Conservation (phyloP, 2,329 filamentous ascomycete species). For the Penicillium sp. region DNA sequence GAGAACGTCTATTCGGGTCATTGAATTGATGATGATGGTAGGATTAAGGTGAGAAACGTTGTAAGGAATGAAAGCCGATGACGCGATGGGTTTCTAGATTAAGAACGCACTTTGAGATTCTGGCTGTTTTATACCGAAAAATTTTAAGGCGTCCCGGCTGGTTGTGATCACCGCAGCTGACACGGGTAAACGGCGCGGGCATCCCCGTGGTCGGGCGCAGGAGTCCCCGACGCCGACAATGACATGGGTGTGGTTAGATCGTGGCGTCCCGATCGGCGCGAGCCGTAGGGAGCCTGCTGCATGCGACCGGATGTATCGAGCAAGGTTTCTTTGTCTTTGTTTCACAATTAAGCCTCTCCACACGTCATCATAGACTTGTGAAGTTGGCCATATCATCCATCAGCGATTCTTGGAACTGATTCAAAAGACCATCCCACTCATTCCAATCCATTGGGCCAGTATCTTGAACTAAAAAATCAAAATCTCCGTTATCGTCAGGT, state of each 20-base stretch:
- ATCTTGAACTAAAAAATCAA: conserved; percentile 11
- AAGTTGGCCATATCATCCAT: conserved; percentile 13
- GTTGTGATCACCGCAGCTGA: not conserved
- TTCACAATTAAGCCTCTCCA: not conserved
- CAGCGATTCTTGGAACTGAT: conserved; percentile 26
- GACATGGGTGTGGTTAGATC: not conserved
- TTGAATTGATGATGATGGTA: not conserved
- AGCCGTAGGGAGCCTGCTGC: not conserved
- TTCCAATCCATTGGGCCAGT: conserved; percentile 28
- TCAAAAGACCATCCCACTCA: conserved; percentile 32
- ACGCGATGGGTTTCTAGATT: not conserved
- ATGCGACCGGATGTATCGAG: not conserved
- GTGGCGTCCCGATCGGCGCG: not conserved
- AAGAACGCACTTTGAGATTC: not conserved
- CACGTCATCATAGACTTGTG: not conserved
- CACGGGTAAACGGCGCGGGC: not conserved
- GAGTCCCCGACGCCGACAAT: not conserved
- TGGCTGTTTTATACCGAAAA: not conserved
- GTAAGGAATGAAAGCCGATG: not conserved
- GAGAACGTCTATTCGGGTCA: conserved; percentile 22
- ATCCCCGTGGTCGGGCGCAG: not conserved
- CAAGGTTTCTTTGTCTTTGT: not conserved
- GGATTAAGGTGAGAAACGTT: not conserved
- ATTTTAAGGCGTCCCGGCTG: not conserved
- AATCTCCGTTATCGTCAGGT: not conserved